Conservation (phyloP, 257 asterid genomes). For the Osmanthus fragrans region DNA sequence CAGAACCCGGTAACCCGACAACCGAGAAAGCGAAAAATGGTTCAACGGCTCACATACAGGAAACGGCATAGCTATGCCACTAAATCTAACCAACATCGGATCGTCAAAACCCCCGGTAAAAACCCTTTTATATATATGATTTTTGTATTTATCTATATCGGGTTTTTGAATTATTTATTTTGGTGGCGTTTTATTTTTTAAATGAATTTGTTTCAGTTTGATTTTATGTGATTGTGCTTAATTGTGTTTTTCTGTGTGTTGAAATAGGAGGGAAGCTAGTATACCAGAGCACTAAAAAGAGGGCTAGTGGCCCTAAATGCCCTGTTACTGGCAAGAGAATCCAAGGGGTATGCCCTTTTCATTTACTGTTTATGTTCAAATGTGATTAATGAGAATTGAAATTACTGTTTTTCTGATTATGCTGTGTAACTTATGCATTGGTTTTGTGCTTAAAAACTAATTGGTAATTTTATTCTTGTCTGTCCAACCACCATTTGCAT, state of each 20-base stretch:
- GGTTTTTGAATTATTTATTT: background rate
- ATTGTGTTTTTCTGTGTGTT: background rate
- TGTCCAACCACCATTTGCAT: background rate
- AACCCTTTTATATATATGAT: background rate
- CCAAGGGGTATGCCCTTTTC: background rate
- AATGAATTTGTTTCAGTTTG: background rate
- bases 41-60: slow-evolving; percentile 47
- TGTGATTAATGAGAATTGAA: background rate
- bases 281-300: background rate
- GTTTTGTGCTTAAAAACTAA: background rate
- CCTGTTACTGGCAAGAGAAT: slow-evolving; percentile 6
- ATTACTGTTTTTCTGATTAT: background rate
- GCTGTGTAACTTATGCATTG: background rate
- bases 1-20: background rate
- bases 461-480: background rate
- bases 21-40: slow-evolving; percentile 30
- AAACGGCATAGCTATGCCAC: slow-evolving; percentile 52
- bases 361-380: background rate
- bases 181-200: background rate
- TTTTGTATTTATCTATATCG: background rate
- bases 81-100: slow-evolving; percentile 45
- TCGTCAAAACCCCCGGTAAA: slow-evolving; percentile 47
- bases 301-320: slow-evolving; percentile 10
- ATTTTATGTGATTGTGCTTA: background rate
- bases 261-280: slow-evolving; percentile 2